phyloP scores from a whole-genome alignment of 1,284 basidiomycete genomes.

The Moniliophthora roreri region DNA sequence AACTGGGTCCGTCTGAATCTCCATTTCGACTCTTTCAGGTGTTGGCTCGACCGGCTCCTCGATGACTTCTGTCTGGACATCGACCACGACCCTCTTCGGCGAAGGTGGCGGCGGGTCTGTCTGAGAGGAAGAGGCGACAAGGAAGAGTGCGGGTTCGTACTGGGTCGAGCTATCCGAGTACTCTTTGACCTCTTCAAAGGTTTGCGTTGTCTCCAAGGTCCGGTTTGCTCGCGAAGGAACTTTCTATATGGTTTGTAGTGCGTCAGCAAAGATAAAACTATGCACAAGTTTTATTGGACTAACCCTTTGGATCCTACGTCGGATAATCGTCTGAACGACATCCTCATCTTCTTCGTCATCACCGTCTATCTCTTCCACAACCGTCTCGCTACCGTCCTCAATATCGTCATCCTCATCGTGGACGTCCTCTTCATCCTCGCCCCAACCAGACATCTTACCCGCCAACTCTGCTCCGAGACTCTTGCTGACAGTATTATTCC shows the following conservation, averaged over 20 bases:
- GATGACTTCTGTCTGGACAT: conserved; percentile 1
- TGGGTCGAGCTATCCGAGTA: conserved; percentile 71
- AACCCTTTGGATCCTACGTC: conserved; percentile 47
- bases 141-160: conserved; percentile 55
- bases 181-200: conserved; percentile 67
- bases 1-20: conserved; percentile 62
- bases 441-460: conserved; percentile 50
- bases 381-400: conserved; percentile 33
- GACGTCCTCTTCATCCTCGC: conserved; percentile 28
- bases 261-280: conserved; percentile 5
- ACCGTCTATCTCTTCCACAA: conserved; percentile 40
- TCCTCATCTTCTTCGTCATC: conserved; percentile 72
- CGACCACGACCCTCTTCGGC: conserved; percentile 19
- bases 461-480: conserved; percentile 81
- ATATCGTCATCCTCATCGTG: conserved; percentile 37
- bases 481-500: conserved; percentile 57
- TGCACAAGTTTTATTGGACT: conserved; percentile 51
- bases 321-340: conserved; percentile 80
- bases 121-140: conserved; percentile 38
- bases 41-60: not conserved
- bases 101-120: conserved; percentile 34
- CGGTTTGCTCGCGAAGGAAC: conserved; percentile 28
- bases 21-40: conserved; percentile 38
- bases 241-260: conserved; percentile 44
- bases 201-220: conserved; percentile 36